These are phyloP conservation scores for Chlorella sp. DNA, from an alignment of 139 green algal species.

Conservation along the genomic window DNA sequence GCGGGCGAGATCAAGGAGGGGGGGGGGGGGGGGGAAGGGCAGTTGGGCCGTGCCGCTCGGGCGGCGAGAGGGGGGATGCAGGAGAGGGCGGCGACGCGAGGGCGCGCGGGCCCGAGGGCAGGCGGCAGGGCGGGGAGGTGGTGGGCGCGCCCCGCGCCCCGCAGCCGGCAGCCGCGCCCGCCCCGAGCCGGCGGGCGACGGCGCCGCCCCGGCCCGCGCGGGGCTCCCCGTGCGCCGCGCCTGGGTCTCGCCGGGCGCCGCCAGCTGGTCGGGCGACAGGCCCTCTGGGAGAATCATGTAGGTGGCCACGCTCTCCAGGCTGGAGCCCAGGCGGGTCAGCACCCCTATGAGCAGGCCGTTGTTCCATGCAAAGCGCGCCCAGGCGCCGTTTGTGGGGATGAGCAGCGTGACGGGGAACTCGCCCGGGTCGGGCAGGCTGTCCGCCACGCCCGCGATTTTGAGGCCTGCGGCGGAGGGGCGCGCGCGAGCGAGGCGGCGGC, in stretches of 20 bases:
- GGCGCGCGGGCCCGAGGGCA: not conserved
- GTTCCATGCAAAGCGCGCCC: constrained; percentile 16
- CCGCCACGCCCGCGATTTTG: constrained; percentile 3
- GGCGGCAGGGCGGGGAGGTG: not conserved
- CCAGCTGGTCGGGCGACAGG: not conserved
- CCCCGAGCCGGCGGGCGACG: not conserved
- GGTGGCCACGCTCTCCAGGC: not conserved
- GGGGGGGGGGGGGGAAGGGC: not conserved
- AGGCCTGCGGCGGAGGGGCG: not conserved
- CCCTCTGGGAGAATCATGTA: constrained; percentile 1
- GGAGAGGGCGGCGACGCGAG: not conserved
- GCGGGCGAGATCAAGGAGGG: not conserved
- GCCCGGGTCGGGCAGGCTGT: constrained; percentile 36
- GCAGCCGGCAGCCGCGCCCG: not conserved
- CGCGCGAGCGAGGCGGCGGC: not conserved
- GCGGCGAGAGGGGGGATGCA: not conserved
- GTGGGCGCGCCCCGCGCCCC: not conserved
- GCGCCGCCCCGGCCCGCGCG: not conserved
- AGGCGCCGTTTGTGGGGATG: constrained; percentile 36
- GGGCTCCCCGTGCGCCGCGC: too few species aligned
- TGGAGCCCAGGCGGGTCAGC: constrained; percentile 13
- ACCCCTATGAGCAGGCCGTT: constrained; percentile 27
- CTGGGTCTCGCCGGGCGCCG: too few species aligned
- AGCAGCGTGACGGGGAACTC: constrained; percentile 31
- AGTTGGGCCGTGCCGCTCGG: not conserved